Percentiles rank a stretch among this genome's conserved stretches.
These are phyloP conservation scores for Linaria vulgaris DNA, from an alignment of 257 asterid genomes.

Conservation along the genomic window DNA sequence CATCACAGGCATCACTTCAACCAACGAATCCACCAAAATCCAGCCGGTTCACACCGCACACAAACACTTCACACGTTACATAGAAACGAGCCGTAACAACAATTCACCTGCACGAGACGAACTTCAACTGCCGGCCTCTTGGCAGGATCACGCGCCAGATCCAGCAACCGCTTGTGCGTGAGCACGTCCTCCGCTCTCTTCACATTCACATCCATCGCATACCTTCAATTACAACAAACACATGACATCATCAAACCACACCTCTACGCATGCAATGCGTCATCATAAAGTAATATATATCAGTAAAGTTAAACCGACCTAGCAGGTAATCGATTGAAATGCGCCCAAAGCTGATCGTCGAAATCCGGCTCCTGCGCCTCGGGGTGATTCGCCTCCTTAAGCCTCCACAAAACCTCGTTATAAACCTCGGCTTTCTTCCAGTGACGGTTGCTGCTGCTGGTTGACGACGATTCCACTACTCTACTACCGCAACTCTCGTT, in stretches of 20 bases:
- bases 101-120: conserved; percentile 86
- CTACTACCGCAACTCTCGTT: conserved; percentile 84
- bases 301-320: conserved; percentile 44
- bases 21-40: background rate
- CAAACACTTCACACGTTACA: conserved; percentile 12
- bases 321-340: conserved; percentile 88
- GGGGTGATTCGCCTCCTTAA: conserved; percentile 59
- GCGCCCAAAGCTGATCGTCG: conserved; percentile 82
- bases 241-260: conserved; percentile 25
- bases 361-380: conserved; percentile 75
- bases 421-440: conserved; percentile 76
- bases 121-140: conserved; percentile 92
- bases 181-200: conserved; percentile 98
- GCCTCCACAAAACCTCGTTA: conserved; percentile 87
- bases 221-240: conserved; percentile 48
- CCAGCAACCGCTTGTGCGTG: conserved; percentile 76
- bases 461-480: conserved; percentile 55
- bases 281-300: background rate
- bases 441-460: conserved; percentile 44
- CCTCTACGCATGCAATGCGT: conserved; percentile 30
- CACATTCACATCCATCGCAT: conserved; percentile 92
- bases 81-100: background rate
- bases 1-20: background rate
- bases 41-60: background rate
- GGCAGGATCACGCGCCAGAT: conserved; percentile 82